Conservation (phyloP, 2,329 filamentous ascomycete genomes). For the Trichoderma harzianum region DNA sequence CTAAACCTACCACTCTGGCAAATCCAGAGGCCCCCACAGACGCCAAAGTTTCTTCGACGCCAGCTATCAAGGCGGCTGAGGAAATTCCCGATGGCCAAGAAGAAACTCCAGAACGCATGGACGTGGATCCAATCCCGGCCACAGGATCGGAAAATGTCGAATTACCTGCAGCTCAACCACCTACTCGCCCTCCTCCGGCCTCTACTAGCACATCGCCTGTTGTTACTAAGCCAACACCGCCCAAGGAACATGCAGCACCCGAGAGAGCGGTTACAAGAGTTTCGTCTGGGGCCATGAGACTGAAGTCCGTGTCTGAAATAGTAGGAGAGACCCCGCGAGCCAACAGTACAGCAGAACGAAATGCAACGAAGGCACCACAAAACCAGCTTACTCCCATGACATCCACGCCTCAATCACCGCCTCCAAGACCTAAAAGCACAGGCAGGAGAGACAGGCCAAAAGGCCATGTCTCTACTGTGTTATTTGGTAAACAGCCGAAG, state of each 20-base stretch:
- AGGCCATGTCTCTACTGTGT: constrained; percentile 68
- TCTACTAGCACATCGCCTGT: constrained; percentile 16
- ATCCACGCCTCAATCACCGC: constrained; percentile 43
- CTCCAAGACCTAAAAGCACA: constrained; percentile 28
- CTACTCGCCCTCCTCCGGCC: constrained; percentile 7
- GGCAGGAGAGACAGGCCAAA: constrained; percentile 57
- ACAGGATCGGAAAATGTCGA: constrained; percentile 21
- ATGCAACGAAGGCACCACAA: constrained; percentile 28
- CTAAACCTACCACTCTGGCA: background rate
- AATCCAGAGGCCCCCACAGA: background rate
- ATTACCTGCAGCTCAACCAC: background rate
- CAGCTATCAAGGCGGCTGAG: constrained; percentile 27
- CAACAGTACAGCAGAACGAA: constrained; percentile 34
- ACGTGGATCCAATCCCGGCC: constrained; percentile 32
- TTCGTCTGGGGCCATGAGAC: constrained; percentile 65
- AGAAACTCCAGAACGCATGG: constrained; percentile 33
- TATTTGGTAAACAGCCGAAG: constrained; percentile 68
- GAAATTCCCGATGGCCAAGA: constrained; percentile 38
- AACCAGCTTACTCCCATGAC: constrained; percentile 41
- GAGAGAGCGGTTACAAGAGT: constrained; percentile 65
- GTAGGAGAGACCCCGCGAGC: constrained; percentile 55
- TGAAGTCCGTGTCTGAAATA: constrained; percentile 72
- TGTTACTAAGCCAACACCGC: background rate
- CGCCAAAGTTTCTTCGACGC: background rate
- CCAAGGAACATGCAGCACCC: constrained; percentile 25